Base-by-base conservation (phyloP, 768 basidiomycete species). In the Floccularia luteovirens region DNA sequence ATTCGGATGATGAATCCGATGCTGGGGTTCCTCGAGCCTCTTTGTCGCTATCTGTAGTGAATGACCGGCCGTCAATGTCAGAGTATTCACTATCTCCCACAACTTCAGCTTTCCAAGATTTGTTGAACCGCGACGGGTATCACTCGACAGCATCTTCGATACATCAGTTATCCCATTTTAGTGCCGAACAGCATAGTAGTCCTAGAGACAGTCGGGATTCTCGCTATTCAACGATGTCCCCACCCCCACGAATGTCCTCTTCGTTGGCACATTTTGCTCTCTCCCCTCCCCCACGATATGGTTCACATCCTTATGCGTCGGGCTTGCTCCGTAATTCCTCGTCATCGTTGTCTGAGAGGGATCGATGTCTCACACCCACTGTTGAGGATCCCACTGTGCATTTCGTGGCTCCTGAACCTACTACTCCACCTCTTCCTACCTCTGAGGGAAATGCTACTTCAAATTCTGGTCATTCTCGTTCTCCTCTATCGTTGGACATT, bases 31-130 rank as follows among this genome's bases (percentile, higher is more conserved):
- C 45, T 2, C 62, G 77, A 38, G 61, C 62, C 22, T 81, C 79
- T 1, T 57, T 77, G 43, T 66, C 74, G 14, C 47, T 76, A 33
- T 79, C 79, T 17, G 56, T 72, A 2, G 47, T 54, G 47, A 69
- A 58, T 13, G 69, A 64, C 46, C 68, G 79, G 28, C 73, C 64
- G 3, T 82, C 83, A 14, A 47, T 79, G 21, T 84, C 82, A 10
- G 74, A 78, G 39, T 81, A 82, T 54, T 79, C 82, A 7, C 37
- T 53, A 32, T 62, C 63, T 7, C 86, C 85, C 1, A 83, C 84
- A 3, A 77, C 70, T 4, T 87, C 85, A n/a, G 82, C 81, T n/a
- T 89, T 89, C 60, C 74, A 76, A 20, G 82, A 85, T 48, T 74
- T 69, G 12, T 54, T 74, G 30, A 67, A 64, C 34, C 55, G 48